Percentiles rank a stretch among this genome's conserved stretches.
Conservation (phyloP, 192 early-diverging fungal genomes). For the Borealophlyctis nickersoniae region DNA sequence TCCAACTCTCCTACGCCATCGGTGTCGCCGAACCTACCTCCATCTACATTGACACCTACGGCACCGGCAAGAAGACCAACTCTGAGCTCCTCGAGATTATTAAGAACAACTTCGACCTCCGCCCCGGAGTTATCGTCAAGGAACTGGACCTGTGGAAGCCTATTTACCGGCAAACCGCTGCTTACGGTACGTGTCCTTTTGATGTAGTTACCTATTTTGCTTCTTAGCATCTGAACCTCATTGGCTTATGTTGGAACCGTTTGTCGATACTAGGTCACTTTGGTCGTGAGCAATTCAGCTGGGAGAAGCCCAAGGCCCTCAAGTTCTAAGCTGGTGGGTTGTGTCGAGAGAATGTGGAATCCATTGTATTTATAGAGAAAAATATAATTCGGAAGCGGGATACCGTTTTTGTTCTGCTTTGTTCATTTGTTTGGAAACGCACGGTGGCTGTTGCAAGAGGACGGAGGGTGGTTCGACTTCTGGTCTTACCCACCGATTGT, state of each 20-base stretch:
- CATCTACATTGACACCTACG: conserved; percentile 94
- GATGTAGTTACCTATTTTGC: not conserved
- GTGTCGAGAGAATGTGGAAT: not conserved
- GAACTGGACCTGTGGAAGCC: conserved; percentile 98
- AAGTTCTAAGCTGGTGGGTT: conserved; percentile 62
- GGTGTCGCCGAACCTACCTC: conserved; percentile 97
- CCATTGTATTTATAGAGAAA: not conserved
- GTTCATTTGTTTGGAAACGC: too few species aligned
- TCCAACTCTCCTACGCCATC: conserved; percentile 98
- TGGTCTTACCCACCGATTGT: too few species aligned
- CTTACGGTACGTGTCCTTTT: conserved; percentile 82
- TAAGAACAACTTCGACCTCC: conserved; percentile 98
- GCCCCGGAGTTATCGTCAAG: conserved; percentile 97
- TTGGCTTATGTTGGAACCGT: too few species aligned
- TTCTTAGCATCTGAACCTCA: too few species aligned
- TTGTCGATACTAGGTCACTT: conserved; percentile 52
- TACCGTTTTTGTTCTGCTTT: conserved; percentile 3
- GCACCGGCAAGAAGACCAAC: conserved; percentile 87
- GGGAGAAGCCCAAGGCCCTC: conserved; percentile 84
- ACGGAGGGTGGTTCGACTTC: too few species aligned
- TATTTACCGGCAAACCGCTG: conserved; percentile 93
- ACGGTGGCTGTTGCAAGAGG: too few species aligned
- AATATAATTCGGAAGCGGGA: not conserved
- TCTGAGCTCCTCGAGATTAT: conserved; percentile 89
- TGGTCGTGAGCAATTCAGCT: conserved; percentile 84